A percentile compares a stretch with the other conserved stretches of the same genome.
phyloP scores from a whole-genome alignment of 2,329 filamentous ascomycete species.

The Botrytis tulipae region DNA sequence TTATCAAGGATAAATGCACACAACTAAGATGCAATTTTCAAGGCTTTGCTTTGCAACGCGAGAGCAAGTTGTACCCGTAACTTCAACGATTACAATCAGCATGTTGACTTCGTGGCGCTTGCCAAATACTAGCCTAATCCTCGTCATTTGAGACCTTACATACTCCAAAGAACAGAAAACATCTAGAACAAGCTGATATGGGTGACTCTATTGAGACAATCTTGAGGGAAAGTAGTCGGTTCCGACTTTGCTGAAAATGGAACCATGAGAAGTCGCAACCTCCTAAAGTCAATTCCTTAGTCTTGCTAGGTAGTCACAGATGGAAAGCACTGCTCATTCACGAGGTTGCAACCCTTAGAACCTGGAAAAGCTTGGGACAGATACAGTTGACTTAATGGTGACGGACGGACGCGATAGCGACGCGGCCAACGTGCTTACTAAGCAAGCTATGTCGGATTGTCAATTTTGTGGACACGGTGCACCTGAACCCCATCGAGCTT shows the following conservation, averaged over 20 bases:
- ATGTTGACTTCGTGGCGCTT: background rate
- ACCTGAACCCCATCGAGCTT: conserved; percentile 3
- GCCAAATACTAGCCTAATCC: background rate
- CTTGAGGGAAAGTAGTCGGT: background rate
- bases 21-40: too few species aligned
- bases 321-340: too few species aligned
- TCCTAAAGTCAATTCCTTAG: too few species aligned
- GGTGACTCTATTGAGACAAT: background rate
- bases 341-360: background rate
- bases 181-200: background rate
- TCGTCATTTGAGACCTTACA: background rate
- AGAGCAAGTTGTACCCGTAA: background rate
- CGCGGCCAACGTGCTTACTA: conserved; percentile 1
- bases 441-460: background rate
- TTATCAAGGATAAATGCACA: too few species aligned
- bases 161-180: background rate
- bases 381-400: background rate
- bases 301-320: too few species aligned
- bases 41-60: too few species aligned
- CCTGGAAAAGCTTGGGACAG: background rate
- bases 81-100: background rate
- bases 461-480: conserved; percentile 18
- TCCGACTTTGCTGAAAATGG: background rate
- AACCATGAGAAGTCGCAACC: background rate
- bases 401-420: background rate